These are phyloP conservation scores for Boletus barrowsii DNA, from an alignment of 768 basidiomycete genomes.

Conservation along the genomic window DNA sequence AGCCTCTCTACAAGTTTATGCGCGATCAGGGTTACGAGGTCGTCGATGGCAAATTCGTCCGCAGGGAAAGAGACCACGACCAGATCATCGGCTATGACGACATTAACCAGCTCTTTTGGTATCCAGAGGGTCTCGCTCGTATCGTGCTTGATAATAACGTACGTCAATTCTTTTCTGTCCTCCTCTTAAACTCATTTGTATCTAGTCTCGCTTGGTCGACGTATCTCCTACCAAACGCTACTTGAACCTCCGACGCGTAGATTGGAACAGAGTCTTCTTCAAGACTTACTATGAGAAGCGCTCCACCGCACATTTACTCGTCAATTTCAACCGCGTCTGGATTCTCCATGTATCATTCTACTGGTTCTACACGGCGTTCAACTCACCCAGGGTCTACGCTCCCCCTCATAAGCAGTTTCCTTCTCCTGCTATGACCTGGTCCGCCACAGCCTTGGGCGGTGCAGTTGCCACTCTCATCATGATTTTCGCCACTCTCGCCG, in stretches of 20 bases:
- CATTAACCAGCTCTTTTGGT: slow-evolving; percentile 99
- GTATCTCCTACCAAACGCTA: slow-evolving; percentile 89
- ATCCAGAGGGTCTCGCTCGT: slow-evolving; percentile 93
- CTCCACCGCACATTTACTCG: slow-evolving; percentile 86
- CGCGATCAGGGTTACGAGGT: slow-evolving; percentile 98
- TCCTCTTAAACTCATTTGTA: slow-evolving; percentile 4
- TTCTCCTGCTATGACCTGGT: slow-evolving; percentile 90
- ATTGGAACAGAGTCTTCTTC: slow-evolving; percentile 96
- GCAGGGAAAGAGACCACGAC: slow-evolving; percentile 92
- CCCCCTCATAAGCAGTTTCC: slow-evolving; percentile 63
- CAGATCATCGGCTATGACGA: slow-evolving; percentile 99
- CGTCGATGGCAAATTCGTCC: slow-evolving; percentile 89
- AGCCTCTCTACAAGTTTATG: slow-evolving; percentile 94
- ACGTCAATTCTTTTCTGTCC: slow-evolving; percentile 18
- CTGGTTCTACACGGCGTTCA: slow-evolving; percentile 98
- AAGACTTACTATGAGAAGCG: slow-evolving; percentile 99
- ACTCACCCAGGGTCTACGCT: slow-evolving; percentile 89
- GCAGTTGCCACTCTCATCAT: slow-evolving; percentile 92
- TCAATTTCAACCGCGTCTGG: slow-evolving; percentile 99
- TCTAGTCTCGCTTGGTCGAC: slow-evolving; percentile 87
- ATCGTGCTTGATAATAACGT: slow-evolving; percentile 89
- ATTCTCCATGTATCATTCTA: slow-evolving; percentile 90
- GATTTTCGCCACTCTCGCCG: slow-evolving; percentile 89
- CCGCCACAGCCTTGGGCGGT: slow-evolving; percentile 92
- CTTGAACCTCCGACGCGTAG: slow-evolving; percentile 85